Conservation (phyloP, 1,139 yeast genomes). For the Arxiozyma telluris region DNA sequence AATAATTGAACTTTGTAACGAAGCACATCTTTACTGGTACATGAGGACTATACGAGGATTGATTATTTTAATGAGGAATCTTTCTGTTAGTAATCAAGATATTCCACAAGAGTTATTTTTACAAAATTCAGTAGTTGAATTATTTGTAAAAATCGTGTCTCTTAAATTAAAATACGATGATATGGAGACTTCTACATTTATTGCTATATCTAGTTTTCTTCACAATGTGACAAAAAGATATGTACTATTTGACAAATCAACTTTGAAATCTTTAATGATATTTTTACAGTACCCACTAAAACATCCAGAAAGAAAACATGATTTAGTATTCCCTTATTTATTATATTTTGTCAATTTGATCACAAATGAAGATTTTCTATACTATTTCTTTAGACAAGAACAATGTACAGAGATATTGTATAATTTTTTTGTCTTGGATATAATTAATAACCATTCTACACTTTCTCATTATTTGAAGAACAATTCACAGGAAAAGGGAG, state of each 20-base stretch:
- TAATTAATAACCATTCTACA: constrained; percentile 14
- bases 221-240: constrained; percentile 19
- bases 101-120: constrained; percentile 19
- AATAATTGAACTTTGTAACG: constrained; percentile 6
- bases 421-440: constrained; percentile 14
- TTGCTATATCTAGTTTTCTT: constrained; percentile 16
- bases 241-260: constrained; percentile 14
- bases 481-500: neutral
- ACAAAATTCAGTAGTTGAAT: constrained; percentile 9
- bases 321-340: constrained; percentile 15
- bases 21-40: constrained; percentile 9
- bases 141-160: constrained; percentile 17
- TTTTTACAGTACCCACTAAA: constrained; percentile 20
- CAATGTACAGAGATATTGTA: constrained; percentile 12
- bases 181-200: constrained; percentile 18
- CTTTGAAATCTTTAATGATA: constrained; percentile 10
- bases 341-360: constrained; percentile 18
- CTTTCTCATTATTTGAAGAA: constrained; percentile 8
- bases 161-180: constrained; percentile 9
- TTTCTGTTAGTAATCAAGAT: constrained; percentile 28
- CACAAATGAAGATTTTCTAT: constrained; percentile 24
- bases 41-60: constrained; percentile 30
- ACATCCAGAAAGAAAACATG: constrained; percentile 8
- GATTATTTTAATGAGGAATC: constrained; percentile 32
- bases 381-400: constrained; percentile 19